phyloP scores from a whole-genome alignment of 2,329 filamentous ascomycete genomes.

The Cercospora sp. region DNA sequence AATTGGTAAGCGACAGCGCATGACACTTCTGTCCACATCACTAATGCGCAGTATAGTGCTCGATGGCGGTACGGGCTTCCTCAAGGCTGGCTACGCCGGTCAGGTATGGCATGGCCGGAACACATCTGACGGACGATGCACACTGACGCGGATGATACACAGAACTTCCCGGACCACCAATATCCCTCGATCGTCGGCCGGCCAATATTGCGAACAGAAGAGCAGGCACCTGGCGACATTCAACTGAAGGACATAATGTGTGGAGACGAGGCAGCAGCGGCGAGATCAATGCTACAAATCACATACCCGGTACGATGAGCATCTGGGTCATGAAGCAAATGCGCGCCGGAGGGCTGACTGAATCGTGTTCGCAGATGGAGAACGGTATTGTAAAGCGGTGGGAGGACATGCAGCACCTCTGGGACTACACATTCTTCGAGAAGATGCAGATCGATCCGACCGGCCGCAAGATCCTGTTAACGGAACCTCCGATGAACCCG shows the following conservation, averaged over 20 bases:
- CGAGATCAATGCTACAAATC: slow-evolving; percentile 95
- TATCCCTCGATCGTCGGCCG: slow-evolving; percentile 98
- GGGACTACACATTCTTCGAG: slow-evolving; percentile 98
- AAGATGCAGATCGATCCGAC: slow-evolving; percentile 91
- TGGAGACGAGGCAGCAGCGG: slow-evolving; percentile 94
- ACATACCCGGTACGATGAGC: slow-evolving; percentile 73
- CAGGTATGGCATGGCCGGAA: slow-evolving; percentile 56
- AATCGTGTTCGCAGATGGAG: slow-evolving; percentile 68
- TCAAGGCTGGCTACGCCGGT: slow-evolving; percentile 98
- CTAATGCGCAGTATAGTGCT: slow-evolving; percentile 65
- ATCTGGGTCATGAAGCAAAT: background rate
- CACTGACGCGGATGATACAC: slow-evolving; percentile 9
- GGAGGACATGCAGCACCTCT: slow-evolving; percentile 99
- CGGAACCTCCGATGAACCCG: slow-evolving; percentile 97
- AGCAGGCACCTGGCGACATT: slow-evolving; percentile 67
- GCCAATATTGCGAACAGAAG: slow-evolving; percentile 94
- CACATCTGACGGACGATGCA: background rate
- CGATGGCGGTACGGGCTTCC: slow-evolving; percentile 98
- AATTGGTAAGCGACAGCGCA: slow-evolving; percentile 44
- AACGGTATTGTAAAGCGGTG: slow-evolving; percentile 99
- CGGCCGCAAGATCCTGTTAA: slow-evolving; percentile 94
- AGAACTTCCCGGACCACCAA: slow-evolving; percentile 99
- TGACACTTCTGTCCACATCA: slow-evolving; percentile 2
- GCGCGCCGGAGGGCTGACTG: slow-evolving; percentile 20
- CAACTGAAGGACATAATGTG: slow-evolving; percentile 99